These are phyloP conservation scores for Venturia aucupariae DNA, from an alignment of 2,329 filamentous ascomycete species.

Conservation along the genomic window DNA sequence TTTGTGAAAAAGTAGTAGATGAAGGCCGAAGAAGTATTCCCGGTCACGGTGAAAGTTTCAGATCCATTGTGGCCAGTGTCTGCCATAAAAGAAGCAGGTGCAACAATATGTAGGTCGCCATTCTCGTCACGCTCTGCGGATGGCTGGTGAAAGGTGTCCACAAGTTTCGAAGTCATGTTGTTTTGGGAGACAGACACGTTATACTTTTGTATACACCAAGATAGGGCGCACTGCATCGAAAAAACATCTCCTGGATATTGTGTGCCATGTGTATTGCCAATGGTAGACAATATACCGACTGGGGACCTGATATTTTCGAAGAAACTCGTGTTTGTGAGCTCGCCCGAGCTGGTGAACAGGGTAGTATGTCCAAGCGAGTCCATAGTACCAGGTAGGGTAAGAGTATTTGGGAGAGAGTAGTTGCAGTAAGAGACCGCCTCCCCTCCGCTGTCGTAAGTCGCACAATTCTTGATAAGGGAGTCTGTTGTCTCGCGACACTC, in stretches of 20 bases:
- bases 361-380: neutral
- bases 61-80: neutral
- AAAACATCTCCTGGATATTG: neutral
- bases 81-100: neutral
- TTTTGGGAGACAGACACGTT: neutral
- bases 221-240: neutral
- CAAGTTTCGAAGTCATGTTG: neutral
- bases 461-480: neutral
- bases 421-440: neutral
- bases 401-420: neutral
- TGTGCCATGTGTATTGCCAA: neutral
- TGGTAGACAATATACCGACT: neutral
- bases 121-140: neutral
- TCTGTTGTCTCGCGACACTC: neutral
- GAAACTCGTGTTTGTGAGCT: neutral
- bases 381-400: neutral
- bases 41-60: neutral
- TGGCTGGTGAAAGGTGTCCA: neutral
- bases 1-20: neutral
- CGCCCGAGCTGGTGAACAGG: neutral
- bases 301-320: neutral
- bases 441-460: neutral
- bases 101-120: neutral
- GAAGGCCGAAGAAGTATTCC: neutral
- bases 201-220: neutral